A percentile compares a stretch with the other conserved stretches of the same genome.
These are phyloP conservation scores for Sclerotinia spermophila DNA, from an alignment of 2,329 filamentous ascomycete species.

Conservation along the genomic window DNA sequence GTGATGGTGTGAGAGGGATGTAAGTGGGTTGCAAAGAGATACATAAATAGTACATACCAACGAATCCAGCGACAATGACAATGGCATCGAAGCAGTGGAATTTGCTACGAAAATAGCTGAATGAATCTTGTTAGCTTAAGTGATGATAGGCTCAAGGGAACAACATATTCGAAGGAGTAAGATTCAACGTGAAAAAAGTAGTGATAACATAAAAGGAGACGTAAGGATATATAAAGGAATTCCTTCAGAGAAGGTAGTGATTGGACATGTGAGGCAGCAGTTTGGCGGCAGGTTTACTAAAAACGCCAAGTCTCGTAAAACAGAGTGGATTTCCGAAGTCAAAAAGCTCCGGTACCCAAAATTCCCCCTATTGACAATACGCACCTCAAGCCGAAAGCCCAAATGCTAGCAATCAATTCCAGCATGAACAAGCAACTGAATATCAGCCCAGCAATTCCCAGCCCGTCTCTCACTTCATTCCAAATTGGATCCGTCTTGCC, in stretches of 20 bases:
- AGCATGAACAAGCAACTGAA: constrained; percentile 63
- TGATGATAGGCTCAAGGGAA: background rate
- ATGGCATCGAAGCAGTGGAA: constrained; percentile 64
- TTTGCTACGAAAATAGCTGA: constrained; percentile 53
- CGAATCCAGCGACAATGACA: constrained; percentile 60
- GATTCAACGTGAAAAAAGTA: background rate
- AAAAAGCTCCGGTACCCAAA: background rate
- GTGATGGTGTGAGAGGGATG: background rate
- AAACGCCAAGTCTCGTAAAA: background rate
- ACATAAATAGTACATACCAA: constrained; percentile 31
- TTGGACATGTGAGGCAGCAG: background rate
- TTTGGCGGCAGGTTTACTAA: too few relatives aligned
- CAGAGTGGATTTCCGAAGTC: background rate
- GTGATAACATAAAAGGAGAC: background rate
- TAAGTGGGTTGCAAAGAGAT: background rate
- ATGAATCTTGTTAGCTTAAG: background rate
- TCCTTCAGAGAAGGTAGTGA: background rate
- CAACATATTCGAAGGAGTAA: background rate
- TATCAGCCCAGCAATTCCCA: constrained; percentile 52
- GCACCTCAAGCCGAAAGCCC: constrained; percentile 58
- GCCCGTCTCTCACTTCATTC: constrained; percentile 40
- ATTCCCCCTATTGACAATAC: background rate
- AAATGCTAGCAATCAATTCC: constrained; percentile 56
- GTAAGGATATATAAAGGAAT: background rate
- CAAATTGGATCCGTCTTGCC: constrained; percentile 30